Evolutionary conservation across 345 rosid species (phyloP).

Genomic region (Anastatica hierochuntica): DNA sequence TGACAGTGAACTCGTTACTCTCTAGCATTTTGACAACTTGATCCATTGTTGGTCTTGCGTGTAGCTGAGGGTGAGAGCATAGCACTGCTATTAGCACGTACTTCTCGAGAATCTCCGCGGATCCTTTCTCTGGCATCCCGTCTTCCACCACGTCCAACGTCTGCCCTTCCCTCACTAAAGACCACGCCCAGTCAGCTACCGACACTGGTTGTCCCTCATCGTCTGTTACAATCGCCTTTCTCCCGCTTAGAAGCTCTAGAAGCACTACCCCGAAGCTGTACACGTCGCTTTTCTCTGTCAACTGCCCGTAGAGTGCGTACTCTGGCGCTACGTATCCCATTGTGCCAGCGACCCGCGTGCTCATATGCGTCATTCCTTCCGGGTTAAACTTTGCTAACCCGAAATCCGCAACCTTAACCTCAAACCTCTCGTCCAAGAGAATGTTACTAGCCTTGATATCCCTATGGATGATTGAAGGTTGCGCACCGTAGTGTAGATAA

Average conservation of each 20-base stretch:
- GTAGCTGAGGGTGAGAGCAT: slow-evolving; percentile 82
- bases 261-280: slow-evolving; percentile 87
- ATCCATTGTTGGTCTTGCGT: slow-evolving; percentile 90
- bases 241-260: slow-evolving; percentile 82
- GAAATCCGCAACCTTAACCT: slow-evolving; percentile 77
- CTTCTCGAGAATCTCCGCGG: slow-evolving; percentile 61
- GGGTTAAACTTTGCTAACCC: slow-evolving; percentile 86
- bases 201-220: slow-evolving; percentile 55
- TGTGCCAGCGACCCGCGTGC: slow-evolving; percentile 91
- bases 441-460: slow-evolving; percentile 85
- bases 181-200: slow-evolving; percentile 91
- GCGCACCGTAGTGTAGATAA: slow-evolving; percentile 80
- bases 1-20: slow-evolving; percentile 61
- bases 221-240: slow-evolving; percentile 46
- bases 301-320: slow-evolving; percentile 80
- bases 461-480: slow-evolving; percentile 59
- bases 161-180: slow-evolving; percentile 55
- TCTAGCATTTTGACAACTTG: slow-evolving; percentile 92
- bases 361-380: slow-evolving; percentile 73
- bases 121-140: slow-evolving; percentile 52
- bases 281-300: slow-evolving; percentile 84
- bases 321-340: slow-evolving; percentile 98
- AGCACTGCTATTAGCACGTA: slow-evolving; percentile 69
- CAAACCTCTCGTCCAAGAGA: slow-evolving; percentile 74
- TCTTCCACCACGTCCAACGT: slow-evolving; percentile 68